Evolutionary conservation across 768 basidiomycete species (phyloP), one percentile per base, ranked within the genome.

Genomic region (Suillus occidentalis): DNA sequence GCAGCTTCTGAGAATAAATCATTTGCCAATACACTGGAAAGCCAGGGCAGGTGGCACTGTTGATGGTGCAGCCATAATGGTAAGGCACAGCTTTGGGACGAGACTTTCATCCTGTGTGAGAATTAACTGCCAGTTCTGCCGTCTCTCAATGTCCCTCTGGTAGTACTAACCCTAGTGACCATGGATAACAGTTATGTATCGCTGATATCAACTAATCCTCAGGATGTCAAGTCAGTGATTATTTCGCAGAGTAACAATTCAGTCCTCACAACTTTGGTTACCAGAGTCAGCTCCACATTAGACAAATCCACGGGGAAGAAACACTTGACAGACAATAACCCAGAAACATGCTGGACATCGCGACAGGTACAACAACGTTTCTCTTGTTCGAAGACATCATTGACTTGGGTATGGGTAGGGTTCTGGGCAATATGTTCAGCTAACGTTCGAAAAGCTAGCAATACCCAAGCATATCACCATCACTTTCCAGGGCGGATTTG

Each of bases 401-500:
- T 14, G 50, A 62, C 68, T 43, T 7, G 56, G n/a, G 55, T 28
- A 14, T 60, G 34, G 49, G 36, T 68, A 93, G 92, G 91, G 91
- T 28, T 80, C 88, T 13, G 91, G 91, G 1, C 92, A 94, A 77
- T 88, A 80, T 69, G 84, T 94, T 66, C 90, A 91, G 61, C 76
- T 93, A 34, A 74, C 75, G 4, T 94, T 94, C 69, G 60, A 70
- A 12, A 66, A 65, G 8, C 81, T 73, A 57, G 85, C 91, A n/a
- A 69, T 83, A 42, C 90, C 90, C 5, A 81, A 77, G 67, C 80
- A 78, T 31, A 68, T 93, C 20, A 79, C 77, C 22, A 66, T 93
- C 67, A 92, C 89, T 2, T 95, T 95, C 71, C 92, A 95, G 80
- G 92, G 92, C 20, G 92, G 92, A 2, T 94, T 95, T 73, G 93